Evolutionary conservation across 768 basidiomycete genomes (phyloP), one percentile per base, ranked within the genome.

Genomic region (Russula emetica): DNA sequence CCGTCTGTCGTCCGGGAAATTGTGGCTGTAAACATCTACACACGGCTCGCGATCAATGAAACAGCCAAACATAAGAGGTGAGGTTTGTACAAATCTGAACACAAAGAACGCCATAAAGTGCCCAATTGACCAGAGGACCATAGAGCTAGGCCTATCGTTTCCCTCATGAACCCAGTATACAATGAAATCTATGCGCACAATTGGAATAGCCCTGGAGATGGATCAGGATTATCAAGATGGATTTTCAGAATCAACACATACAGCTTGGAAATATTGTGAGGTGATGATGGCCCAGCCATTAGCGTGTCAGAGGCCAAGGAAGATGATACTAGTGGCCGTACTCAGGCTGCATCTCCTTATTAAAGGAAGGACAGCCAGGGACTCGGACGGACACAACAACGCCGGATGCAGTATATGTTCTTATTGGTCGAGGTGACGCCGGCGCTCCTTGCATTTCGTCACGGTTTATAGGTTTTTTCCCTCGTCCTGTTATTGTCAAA

Each of bases 41-140:
- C 11, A 38, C 16, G 36, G 22, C 5, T 47, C 10, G 11, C n/a
- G 11, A 34, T 24, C 36, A 55, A 38, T 24, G 2, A 16, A 9
- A 28, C 10, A 13, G 11, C n/a, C 22, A 5, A 22, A 14, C 11
- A 36, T 8, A 18, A 34, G 13, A 24, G 14, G n/a, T 16, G 13
- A 22, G 30, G 60, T 67, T 42, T 45, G n/a, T 59, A 74, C 74
- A 74, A 56, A 69, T 64, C 70, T 74, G 74, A 20, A 73, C 66
- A 16, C 61, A 55, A 28, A 74, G 69, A 24, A 68, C 67, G 22
- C 74, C 74, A 51, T 69, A 74, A 6, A 74, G 54, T 26, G 63
- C 50, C 60, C 67, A 73, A 58, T 71, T 71, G 51, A 74, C 52
- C 16, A 74, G 44, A 32, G 58, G 47, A 16, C 63, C 58, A 30